Evolutionary conservation across 805 yeast genomes (phyloP), one percentile per base, ranked within the genome.

Genomic region (Kodamaea sagamina): DNA sequence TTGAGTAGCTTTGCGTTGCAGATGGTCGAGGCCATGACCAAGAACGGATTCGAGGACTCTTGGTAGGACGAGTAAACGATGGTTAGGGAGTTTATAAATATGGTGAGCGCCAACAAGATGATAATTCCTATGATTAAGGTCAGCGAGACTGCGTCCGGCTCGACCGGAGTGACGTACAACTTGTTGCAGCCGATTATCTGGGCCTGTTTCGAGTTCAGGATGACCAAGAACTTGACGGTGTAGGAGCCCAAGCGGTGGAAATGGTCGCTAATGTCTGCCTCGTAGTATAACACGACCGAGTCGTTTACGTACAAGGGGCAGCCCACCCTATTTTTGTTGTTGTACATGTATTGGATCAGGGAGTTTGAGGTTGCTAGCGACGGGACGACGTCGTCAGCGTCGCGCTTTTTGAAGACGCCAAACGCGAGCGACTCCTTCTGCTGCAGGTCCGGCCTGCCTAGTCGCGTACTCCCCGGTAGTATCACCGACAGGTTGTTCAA

Each of bases 1-100:
- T 71, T 68, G 27, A 82, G 63, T 37, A 82, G 65, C 2, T 78
- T 72, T 22, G 72, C 79, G 52, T 79, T 79, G 56, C 85, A 80
- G 36, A 78, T 79, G 21, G 82, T 75, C 5, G 85, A 71, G 18
- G 83, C 83, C 44, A 67, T 53, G 53, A 70, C 65, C 43, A 81
- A 52, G 54, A 78, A 73, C 25, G 81, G 75, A 49, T 78, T 68
- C 36, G 74, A 55, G 22, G 86, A 62, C 61, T 80, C 88, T 63
- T 76, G 81, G 54, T 73, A 77, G 0, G 86, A 82, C 28, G 85
- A 69, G 42, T 54, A 60, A n/a, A 64, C 75, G 39, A 72, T 61
- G 6, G 71, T 63, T 46, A 74, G 55, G 27, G 65, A 47, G 27
- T 78, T 68, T 18, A 76, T 48, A 2, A 64, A 44, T n/a, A 68